Conservation (phyloP, 192 early-diverging fungal genomes). For the Linnemannia elongata region DNA sequence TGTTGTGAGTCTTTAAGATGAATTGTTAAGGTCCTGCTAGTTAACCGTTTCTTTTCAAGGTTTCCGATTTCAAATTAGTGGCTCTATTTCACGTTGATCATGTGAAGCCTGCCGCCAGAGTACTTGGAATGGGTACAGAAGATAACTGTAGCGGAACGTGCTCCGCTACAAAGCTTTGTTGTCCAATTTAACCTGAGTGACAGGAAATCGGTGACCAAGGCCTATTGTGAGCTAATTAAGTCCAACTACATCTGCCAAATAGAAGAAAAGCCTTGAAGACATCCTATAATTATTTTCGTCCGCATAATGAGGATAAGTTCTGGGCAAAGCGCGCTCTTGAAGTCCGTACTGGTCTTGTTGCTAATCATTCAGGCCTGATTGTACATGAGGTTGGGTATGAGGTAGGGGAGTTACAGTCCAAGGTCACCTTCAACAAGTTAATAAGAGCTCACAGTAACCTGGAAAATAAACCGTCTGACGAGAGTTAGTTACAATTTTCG, state of each 20-base stretch:
- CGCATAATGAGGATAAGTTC: slow-evolving; percentile 13
- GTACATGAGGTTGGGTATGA: slow-evolving; percentile 7
- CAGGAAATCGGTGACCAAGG: slow-evolving; percentile 12
- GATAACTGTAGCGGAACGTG: not conserved
- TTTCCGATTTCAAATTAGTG: not conserved
- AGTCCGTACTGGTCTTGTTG: slow-evolving; percentile 13
- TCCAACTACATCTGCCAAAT: not conserved
- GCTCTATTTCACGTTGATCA: not conserved
- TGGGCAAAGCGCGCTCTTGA: slow-evolving; percentile 28
- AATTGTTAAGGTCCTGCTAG: not conserved
- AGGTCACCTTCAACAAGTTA: too few relatives aligned
- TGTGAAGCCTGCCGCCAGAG: slow-evolving; percentile 9
- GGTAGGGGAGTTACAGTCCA: not conserved
- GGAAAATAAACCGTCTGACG: too few relatives aligned
- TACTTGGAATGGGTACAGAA: slow-evolving; percentile 21
- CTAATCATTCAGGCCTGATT: slow-evolving; percentile 5
- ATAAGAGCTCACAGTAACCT: too few relatives aligned
- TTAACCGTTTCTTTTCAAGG: slow-evolving; percentile 8
- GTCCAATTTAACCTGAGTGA: slow-evolving; percentile 16
- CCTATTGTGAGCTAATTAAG: slow-evolving; percentile 8
- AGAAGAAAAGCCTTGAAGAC: slow-evolving; percentile 16
- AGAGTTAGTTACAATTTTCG: too few relatives aligned
- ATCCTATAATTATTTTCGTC: slow-evolving; percentile 12
- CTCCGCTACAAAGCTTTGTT: slow-evolving; percentile 16
- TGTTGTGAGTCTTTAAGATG: slow-evolving; percentile 2